phyloP scores from a whole-genome alignment of 768 basidiomycete species.

The Filobasidium wieringae region DNA sequence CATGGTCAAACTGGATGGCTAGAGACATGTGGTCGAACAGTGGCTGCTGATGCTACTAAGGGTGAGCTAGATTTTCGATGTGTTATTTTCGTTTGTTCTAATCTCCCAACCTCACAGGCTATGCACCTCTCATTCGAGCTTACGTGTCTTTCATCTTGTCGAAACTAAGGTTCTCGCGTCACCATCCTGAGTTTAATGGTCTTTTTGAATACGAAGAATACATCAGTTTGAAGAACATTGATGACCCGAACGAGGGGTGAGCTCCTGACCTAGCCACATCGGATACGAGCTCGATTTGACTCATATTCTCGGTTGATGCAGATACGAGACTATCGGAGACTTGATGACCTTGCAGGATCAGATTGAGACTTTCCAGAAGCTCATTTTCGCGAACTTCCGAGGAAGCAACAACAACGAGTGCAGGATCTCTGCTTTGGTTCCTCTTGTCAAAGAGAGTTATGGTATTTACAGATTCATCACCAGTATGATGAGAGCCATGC shows the following conservation, averaged over 20 bases:
- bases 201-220: constrained; percentile 99
- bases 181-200: constrained; percentile 95
- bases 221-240: constrained; percentile 88
- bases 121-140: constrained; percentile 80
- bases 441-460: constrained; percentile 97
- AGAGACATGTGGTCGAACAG: constrained; percentile 87
- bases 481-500: constrained; percentile 96
- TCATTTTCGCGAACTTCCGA: constrained; percentile 89
- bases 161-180: constrained; percentile 88
- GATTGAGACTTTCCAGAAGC: constrained; percentile 96
- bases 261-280: constrained; percentile 29
- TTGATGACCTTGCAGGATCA: constrained; percentile 97
- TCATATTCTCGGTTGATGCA: constrained; percentile 32
- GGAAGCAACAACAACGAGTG: constrained; percentile 91
- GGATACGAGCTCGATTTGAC: background rate
- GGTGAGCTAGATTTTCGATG: constrained; percentile 45
- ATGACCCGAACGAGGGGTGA: constrained; percentile 98
- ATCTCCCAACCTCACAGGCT: constrained; percentile 47
- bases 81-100: background rate
- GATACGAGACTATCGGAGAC: constrained; percentile 95
- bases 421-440: constrained; percentile 87
- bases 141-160: constrained; percentile 93
- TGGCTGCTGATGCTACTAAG: constrained; percentile 62
- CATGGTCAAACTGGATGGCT: constrained; percentile 96
- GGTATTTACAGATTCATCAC: constrained; percentile 98